Base-by-base conservation (phyloP, 208 protist genomes). In the Wallacemonas sp. region DNA sequence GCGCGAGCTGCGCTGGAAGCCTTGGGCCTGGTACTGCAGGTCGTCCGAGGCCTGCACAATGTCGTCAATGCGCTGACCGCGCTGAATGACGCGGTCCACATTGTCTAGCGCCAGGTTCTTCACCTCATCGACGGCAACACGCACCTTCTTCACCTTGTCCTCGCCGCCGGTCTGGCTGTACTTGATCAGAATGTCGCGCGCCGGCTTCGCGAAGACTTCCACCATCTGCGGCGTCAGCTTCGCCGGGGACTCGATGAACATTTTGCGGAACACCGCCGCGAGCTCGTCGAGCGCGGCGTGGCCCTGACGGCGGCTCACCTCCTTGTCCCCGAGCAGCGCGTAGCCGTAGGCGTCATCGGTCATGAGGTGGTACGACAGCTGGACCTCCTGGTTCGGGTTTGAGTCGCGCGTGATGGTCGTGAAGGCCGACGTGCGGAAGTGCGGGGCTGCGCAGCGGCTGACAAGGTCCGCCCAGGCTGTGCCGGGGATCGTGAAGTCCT, bases 31-130 rank as follows among this genome's bases (percentile, higher is more conserved):
- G 57, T 86, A 90, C 77, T 94, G 86, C 39, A 96, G 67, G 44
- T 96, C 91, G 38, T 96, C 91, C 0, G 86, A 93, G 2, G 86
- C 83, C 57, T 92, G 84, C 41, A 96, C 81, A 73, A 96, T 96
- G 64, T 96, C 88, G 48, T 96, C 91, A 59, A 96, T 93, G 32
- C 74, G 76, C 59, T 91, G 81, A 12, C 88, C 88, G 10, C 91
- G 85, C 64, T 93, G 79, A 36, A 96, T 84, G 14, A 82, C 87
- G 0, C 77, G 70, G 57, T 96, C 86, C 26, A 96, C 91, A 62
- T 96, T 96, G 57, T 94, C 86, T 3, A 96, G 75, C 0, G 91
- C 91, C 42, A 96, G 36, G 54, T 87, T 76, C 65, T 92, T 93
- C 25, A 91, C 88, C 55, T 96, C 91, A 39, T 86, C 84, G 1